A percentile compares a stretch with the other conserved stretches of the same genome.
These are phyloP conservation scores for Populus ilicifolia DNA, from an alignment of 345 rosid species.

Conservation along the genomic window DNA sequence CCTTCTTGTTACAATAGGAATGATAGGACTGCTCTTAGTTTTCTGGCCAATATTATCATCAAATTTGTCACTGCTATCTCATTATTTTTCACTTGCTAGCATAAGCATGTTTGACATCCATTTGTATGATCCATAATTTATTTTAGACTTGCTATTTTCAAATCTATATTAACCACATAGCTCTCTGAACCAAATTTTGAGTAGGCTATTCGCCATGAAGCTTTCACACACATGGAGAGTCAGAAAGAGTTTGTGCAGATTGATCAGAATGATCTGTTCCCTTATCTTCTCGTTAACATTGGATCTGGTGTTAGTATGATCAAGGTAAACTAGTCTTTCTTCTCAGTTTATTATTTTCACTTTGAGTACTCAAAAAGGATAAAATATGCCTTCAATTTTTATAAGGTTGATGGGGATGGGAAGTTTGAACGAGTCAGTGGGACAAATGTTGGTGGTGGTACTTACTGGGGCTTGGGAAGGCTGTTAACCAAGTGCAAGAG, in stretches of 20 bases:
- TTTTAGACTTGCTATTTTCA: background rate
- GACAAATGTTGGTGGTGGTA: conserved; percentile 98
- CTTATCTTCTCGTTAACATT: conserved; percentile 94
- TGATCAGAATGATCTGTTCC: conserved; percentile 82
- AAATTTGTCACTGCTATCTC: background rate
- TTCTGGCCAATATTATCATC: background rate
- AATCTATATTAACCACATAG: background rate
- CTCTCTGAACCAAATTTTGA: conserved; percentile 10
- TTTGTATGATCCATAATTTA: background rate
- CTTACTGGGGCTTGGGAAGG: conserved; percentile 96
- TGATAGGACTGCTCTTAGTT: background rate
- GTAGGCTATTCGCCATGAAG: conserved; percentile 99
- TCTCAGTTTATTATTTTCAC: conserved; percentile 8
- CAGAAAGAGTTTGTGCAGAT: conserved; percentile 94
- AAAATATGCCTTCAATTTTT: conserved; percentile 12
- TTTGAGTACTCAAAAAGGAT: background rate
- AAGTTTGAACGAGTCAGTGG: conserved; percentile 95
- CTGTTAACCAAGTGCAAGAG: conserved; percentile 92
- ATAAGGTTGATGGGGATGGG: conserved; percentile 95
- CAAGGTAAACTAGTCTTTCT: conserved; percentile 49
- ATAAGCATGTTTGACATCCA: background rate
- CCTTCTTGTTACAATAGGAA: background rate
- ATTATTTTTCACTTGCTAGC: background rate
- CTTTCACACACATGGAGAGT: conserved; percentile 94
- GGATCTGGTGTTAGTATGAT: conserved; percentile 99